Evolutionary conservation across 345 rosid genomes (phyloP).

Genomic region (Arabidopsis arenosa): DNA sequence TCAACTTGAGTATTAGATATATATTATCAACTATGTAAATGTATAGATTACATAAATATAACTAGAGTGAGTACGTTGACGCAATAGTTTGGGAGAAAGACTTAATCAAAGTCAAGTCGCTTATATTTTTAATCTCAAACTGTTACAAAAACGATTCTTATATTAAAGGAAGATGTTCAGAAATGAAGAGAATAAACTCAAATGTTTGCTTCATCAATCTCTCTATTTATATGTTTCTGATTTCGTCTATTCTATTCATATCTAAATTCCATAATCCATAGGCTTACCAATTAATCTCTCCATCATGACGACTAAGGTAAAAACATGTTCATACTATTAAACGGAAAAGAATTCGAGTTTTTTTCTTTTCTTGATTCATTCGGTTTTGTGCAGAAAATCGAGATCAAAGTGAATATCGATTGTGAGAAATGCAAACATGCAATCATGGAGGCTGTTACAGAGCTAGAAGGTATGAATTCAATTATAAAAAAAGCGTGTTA

Average conservation of each 20-base stretch:
- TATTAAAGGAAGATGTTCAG: conserved; percentile 37
- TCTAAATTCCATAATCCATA: not conserved
- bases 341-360: not conserved
- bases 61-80: conserved; percentile 22
- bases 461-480: conserved; percentile 33
- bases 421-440: conserved; percentile 42
- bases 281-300: conserved; percentile 4
- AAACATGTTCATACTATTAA: conserved; percentile 3
- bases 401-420: conserved; percentile 45
- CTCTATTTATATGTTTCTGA: conserved; percentile 27
- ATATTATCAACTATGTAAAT: conserved; percentile 14
- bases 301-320: conserved; percentile 46
- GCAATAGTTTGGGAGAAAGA: conserved; percentile 18
- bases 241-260: conserved; percentile 27
- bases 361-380: not conserved
- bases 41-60: no score
- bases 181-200: conserved; percentile 19
- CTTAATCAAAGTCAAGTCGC: conserved; percentile 33
- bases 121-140: conserved; percentile 1
- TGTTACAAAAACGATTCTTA: not conserved
- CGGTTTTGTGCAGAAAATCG: conserved; percentile 34
- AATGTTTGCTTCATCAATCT: conserved; percentile 14
- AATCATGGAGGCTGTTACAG: conserved; percentile 42
- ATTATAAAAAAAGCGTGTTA: not conserved
- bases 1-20: conserved; percentile 31